Evolutionary conservation across 805 yeast genomes (phyloP), one percentile per base, ranked within the genome.

Genomic region (Wickerhamomyces xylosicus): DNA sequence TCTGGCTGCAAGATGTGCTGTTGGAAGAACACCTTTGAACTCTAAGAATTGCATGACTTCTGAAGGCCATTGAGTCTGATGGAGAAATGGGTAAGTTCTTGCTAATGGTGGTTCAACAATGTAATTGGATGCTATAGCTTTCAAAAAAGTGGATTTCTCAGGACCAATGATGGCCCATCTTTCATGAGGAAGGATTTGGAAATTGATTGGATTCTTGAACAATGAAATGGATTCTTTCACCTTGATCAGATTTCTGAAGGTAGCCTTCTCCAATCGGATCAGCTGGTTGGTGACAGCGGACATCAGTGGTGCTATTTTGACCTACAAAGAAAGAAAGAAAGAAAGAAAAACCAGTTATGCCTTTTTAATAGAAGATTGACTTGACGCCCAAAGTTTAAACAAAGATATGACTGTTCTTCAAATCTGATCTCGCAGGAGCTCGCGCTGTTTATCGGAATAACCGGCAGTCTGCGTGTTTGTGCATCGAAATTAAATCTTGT

Each of bases 1-100:
- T 38, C 98, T 61, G 1, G 97, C 95, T 37, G 95, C 79, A 28
- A 90, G 50, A 63, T 89, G 95, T 0, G 87, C 84, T 14, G 77
- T 63, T 5, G 70, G 70, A 17, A 63, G 45, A 1, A 52, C 69
- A 21, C 74, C 72, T 40, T 67, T 64, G 47, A 75, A 76, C 45
- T 66, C 66, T 6, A 75, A 56, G 39, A 63, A 53, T 37, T 62
- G 61, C 18, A 64, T 63, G 2, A 59, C 73, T 34, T 69, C 64
- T 2, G 70, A 48, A 2, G 79, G 74, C 64, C 71, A 62, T 3
- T 49, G 39, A 11, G 67, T 60, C 29, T 63, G 53, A 9, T 63
- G 56, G 35, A 74, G 49, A 27, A 63, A 62, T 1, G 92, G 87
- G 47, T 74, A 82, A 1, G 60, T 50, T 36, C 87, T 58, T 0